A percentile compares a stretch with the other conserved stretches of the same genome.
Conservation (phyloP, 768 basidiomycete species). For the Leccinum truebloodii region DNA sequence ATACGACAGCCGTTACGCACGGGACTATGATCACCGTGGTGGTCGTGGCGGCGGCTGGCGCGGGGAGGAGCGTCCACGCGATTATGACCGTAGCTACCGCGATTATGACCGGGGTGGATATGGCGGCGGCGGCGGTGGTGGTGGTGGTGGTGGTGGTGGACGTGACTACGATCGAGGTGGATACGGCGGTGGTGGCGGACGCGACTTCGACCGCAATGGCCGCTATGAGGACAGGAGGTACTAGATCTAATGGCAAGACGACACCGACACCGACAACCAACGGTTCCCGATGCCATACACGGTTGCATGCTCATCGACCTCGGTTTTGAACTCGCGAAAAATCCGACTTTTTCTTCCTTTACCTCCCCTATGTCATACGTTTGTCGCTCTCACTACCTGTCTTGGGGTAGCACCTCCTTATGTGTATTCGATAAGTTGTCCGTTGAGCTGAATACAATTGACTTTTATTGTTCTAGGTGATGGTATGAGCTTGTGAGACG, state of each 20-base stretch:
- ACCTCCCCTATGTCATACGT: not conserved
- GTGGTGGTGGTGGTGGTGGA: conserved; percentile 26
- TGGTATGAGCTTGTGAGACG: not conserved
- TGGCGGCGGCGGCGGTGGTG: conserved; percentile 22
- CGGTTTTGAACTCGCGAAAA: conserved; percentile 7
- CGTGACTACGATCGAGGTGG: conserved; percentile 39
- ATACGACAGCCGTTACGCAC: conserved; percentile 84
- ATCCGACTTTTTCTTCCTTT: not conserved
- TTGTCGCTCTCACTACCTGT: conserved; percentile 1
- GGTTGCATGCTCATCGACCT: conserved; percentile 3
- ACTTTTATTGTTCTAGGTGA: not conserved
- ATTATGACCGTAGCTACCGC: conserved; percentile 35
- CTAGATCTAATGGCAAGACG: conserved; percentile 22
- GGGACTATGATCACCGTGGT: conserved; percentile 56
- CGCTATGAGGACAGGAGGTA: conserved; percentile 48
- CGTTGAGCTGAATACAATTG: conserved; percentile 21
- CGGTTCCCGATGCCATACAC: not conserved
- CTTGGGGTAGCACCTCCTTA: conserved; percentile 10
- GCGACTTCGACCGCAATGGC: conserved; percentile 41
- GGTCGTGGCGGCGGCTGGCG: conserved; percentile 44
- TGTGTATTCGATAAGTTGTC: conserved; percentile 27
- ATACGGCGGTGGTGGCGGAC: conserved; percentile 29
- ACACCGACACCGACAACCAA: not conserved
- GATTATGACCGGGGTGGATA: conserved; percentile 37
- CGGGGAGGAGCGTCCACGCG: conserved; percentile 35